Percentiles rank a stretch among this genome's conserved stretches.
Evolutionary conservation across 2,329 filamentous ascomycete species (phyloP).

Genomic region (Lasiodiplodia theobromae): DNA sequence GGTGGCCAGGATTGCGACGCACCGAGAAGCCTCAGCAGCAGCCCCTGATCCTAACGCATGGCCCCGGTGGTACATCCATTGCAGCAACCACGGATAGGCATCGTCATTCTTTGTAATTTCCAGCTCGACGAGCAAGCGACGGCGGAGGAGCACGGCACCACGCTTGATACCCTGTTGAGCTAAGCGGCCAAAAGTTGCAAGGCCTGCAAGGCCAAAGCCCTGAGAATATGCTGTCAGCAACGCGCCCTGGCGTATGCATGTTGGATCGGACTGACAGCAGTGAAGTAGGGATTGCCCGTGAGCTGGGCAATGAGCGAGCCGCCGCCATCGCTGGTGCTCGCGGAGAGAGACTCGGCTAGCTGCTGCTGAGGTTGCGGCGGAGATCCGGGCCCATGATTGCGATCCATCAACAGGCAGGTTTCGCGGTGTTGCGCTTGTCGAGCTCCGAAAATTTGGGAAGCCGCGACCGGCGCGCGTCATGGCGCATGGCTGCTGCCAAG

Average conservation of each 20-base stretch:
- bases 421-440: conserved; percentile 23
- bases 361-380: conserved; percentile 39
- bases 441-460: conserved; percentile 30
- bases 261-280: conserved; percentile 64
- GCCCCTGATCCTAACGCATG: conserved; percentile 33
- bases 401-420: conserved; percentile 40
- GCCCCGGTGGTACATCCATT: conserved; percentile 84
- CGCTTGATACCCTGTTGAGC: conserved; percentile 78
- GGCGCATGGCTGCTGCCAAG: conserved; percentile 20
- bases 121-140: conserved; percentile 89
- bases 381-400: conserved; percentile 38
- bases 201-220: conserved; percentile 88
- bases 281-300: conserved; percentile 61
- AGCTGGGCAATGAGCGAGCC: conserved; percentile 54
- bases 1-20: not conserved
- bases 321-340: conserved; percentile 42
- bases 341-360: conserved; percentile 47
- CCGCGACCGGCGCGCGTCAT: conserved; percentile 34
- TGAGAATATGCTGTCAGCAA: conserved; percentile 38
- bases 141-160: conserved; percentile 76
- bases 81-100: conserved; percentile 91
- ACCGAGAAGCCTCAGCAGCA: conserved; percentile 5
- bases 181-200: conserved; percentile 82
- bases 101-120: conserved; percentile 95
- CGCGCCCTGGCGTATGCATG: conserved; percentile 36